Conservation (phyloP, 2,329 filamentous ascomycete species). For the Colletotrichum cereale region DNA sequence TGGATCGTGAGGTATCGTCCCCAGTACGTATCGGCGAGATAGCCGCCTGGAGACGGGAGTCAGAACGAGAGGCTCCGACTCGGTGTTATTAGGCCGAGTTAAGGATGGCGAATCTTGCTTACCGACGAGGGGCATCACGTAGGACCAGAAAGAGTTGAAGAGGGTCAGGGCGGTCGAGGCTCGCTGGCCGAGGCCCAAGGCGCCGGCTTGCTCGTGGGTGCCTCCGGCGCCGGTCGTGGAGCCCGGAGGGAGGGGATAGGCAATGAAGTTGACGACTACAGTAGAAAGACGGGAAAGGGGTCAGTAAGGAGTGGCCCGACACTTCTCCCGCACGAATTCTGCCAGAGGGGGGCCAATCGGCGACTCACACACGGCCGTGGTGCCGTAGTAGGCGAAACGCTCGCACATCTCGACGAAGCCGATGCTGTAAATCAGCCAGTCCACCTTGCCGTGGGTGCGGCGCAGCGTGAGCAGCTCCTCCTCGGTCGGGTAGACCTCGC, state of each 20-base stretch:
- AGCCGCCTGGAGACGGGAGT: constrained; percentile 54
- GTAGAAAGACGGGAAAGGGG: constrained; percentile 41
- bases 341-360: background rate
- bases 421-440: constrained; percentile 68
- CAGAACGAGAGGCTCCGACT: background rate
- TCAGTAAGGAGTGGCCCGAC: constrained; percentile 53
- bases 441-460: constrained; percentile 66
- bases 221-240: constrained; percentile 59
- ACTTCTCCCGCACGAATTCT: background rate
- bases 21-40: constrained; percentile 74
- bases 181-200: constrained; percentile 42
- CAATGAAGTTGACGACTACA: constrained; percentile 68
- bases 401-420: constrained; percentile 75
- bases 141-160: constrained; percentile 41
- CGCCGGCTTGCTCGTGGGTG: constrained; percentile 42
- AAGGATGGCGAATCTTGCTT: background rate
- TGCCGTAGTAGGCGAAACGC: constrained; percentile 75
- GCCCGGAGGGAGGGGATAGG: constrained; percentile 68
- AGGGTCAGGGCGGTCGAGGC: constrained; percentile 36
- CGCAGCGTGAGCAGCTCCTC: constrained; percentile 65
- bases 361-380: constrained; percentile 68
- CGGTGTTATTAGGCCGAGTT: too few species aligned
- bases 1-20: constrained; percentile 81
- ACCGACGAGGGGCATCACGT: constrained; percentile 46
- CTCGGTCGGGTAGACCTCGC: constrained; percentile 62